These are phyloP conservation scores for Russula virescens DNA, from an alignment of 768 basidiomycete species.

Conservation along the genomic window DNA sequence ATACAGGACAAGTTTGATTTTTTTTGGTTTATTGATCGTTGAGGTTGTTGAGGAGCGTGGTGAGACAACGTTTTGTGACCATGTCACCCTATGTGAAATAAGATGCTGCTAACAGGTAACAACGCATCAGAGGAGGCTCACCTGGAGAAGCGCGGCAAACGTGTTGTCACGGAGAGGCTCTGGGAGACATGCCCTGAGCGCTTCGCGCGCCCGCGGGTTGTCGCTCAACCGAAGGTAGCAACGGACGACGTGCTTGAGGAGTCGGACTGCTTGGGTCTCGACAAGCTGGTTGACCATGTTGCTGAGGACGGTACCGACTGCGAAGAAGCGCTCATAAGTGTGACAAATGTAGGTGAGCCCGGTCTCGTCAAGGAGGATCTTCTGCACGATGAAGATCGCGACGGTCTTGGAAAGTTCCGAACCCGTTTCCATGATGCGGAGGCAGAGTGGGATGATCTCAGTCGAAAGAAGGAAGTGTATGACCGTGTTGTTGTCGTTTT, in stretches of 20 bases:
- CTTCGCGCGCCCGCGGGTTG: slow-evolving; percentile 93
- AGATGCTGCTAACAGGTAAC: not conserved
- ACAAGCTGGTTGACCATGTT: slow-evolving; percentile 99
- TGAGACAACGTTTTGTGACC: slow-evolving; percentile 94
- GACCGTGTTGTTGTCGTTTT: slow-evolving; percentile 99
- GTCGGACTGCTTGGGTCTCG: slow-evolving; percentile 92
- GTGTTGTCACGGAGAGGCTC: slow-evolving; percentile 94
- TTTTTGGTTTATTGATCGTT: slow-evolving; percentile 41
- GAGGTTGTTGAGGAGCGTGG: slow-evolving; percentile 84
- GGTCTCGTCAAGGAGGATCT: slow-evolving; percentile 93
- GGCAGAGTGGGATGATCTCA: slow-evolving; percentile 98
- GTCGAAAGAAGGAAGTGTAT: slow-evolving; percentile 99
- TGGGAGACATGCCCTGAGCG: slow-evolving; percentile 89
- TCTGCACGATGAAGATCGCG: slow-evolving; percentile 99
- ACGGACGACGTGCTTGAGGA: slow-evolving; percentile 96
- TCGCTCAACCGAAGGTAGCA: slow-evolving; percentile 96
- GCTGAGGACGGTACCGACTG: slow-evolving; percentile 95
- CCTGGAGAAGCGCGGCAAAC: slow-evolving; percentile 87
- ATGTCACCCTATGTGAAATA: slow-evolving; percentile 71
- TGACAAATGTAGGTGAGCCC: slow-evolving; percentile 98
- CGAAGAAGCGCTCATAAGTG: slow-evolving; percentile 99
- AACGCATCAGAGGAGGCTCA: slow-evolving; percentile 30
- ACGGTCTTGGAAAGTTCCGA: slow-evolving; percentile 98
- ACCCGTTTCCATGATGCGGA: slow-evolving; percentile 99
- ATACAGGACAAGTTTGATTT: slow-evolving; percentile 6